These are phyloP conservation scores for Diaporthe citri DNA, from an alignment of 2,329 filamentous ascomycete genomes.

Conservation along the genomic window DNA sequence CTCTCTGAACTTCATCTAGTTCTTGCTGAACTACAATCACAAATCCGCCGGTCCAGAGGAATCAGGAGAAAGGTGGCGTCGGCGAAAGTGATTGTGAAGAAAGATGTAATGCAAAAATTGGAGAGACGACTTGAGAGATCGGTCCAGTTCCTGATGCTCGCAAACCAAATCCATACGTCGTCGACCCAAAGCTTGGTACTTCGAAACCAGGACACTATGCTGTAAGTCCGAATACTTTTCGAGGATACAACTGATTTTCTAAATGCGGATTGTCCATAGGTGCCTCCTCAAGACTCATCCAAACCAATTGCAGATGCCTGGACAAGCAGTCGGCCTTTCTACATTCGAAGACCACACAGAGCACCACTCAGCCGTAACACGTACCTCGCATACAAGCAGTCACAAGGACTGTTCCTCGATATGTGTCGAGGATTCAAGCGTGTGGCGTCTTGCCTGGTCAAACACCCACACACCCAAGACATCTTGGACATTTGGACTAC, in stretches of 20 bases:
- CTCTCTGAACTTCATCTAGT: background rate
- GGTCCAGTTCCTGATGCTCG: background rate
- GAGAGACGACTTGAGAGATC: background rate
- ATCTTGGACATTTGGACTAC: background rate
- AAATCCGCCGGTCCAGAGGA: background rate
- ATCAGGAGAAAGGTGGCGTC: background rate
- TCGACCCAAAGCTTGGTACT: background rate
- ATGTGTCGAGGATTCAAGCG: background rate
- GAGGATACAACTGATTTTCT: background rate
- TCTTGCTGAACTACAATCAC: background rate
- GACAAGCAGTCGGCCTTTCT: background rate
- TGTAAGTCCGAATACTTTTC: background rate
- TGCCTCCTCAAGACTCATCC: background rate
- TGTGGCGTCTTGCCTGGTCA: background rate
- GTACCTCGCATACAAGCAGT: background rate
- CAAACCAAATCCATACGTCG: rapidly evolving
- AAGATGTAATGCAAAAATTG: background rate
- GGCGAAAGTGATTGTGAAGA: background rate
- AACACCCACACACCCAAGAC: background rate
- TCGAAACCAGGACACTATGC: background rate
- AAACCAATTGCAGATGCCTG: background rate
- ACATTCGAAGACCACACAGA: background rate
- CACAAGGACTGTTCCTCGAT: no score
- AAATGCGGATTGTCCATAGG: background rate
- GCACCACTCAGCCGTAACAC: background rate